phyloP scores from a whole-genome alignment of 2,329 filamentous ascomycete species.

The Neoscytalidium dimidiatum region DNA sequence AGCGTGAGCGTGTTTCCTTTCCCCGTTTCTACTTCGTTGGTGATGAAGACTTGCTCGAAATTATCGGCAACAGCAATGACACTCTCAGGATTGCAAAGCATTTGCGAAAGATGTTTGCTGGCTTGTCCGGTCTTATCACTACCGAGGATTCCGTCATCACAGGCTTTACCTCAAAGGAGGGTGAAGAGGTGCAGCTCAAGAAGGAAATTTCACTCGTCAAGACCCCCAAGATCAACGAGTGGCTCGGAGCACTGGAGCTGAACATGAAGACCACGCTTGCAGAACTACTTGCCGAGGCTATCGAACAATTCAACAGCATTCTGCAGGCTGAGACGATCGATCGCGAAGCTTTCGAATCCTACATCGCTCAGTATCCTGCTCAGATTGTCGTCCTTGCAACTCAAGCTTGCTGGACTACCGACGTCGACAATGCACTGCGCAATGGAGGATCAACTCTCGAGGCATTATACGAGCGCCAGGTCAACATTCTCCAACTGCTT shows the following conservation, averaged over 20 bases:
- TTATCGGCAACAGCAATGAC: slow-evolving; percentile 99
- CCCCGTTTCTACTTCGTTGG: slow-evolving; percentile 99
- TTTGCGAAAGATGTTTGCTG: slow-evolving; percentile 99
- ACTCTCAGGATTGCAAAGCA: slow-evolving; percentile 95
- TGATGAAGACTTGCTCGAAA: slow-evolving; percentile 96
- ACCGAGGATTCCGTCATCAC: slow-evolving; percentile 88
- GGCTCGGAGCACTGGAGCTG: slow-evolving; percentile 87
- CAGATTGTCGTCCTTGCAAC: slow-evolving; percentile 95
- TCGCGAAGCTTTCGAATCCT: slow-evolving; percentile 69
- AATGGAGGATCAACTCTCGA: slow-evolving; percentile 71
- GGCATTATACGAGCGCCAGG: slow-evolving; percentile 75
- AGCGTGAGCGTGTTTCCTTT: slow-evolving; percentile 96
- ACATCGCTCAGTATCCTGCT: slow-evolving; percentile 81
- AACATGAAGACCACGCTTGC: slow-evolving; percentile 95
- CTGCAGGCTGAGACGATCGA: slow-evolving; percentile 74
- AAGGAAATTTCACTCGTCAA: slow-evolving; percentile 90
- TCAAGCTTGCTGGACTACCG: slow-evolving; percentile 89
- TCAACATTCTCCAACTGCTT: slow-evolving; percentile 80
- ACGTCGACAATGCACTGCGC: slow-evolving; percentile 75
- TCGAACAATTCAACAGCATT: slow-evolving; percentile 77
- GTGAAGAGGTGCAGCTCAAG: slow-evolving; percentile 82
- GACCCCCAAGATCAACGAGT: slow-evolving; percentile 97
- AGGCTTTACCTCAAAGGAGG: slow-evolving; percentile 94
- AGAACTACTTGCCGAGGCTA: slow-evolving; percentile 83
- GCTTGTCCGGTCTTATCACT: slow-evolving; percentile 85